Evolutionary conservation across 2,329 filamentous ascomycete genomes (phyloP), one percentile per base, ranked within the genome.

Genomic region (Aureobasidium sp.): DNA sequence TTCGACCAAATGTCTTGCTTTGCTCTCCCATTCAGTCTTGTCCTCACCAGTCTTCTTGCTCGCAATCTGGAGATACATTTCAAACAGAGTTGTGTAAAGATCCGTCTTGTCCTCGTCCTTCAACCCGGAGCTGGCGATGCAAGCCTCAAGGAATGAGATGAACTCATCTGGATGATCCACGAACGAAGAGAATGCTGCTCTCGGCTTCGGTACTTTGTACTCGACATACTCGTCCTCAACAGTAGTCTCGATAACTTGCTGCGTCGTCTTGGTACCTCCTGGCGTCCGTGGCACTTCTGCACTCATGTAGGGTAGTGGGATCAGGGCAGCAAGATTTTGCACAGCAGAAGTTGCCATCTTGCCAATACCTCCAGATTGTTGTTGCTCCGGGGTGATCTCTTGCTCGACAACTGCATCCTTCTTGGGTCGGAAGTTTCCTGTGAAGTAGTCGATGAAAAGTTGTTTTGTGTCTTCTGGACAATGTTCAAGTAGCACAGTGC

Each of bases 31-130:
- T 66, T 88, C 84, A 68, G 88, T 84, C 66, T 87, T 86, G 65
- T 92, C 82, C 37, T 74, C 71, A 74, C 87, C 87, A 69, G 87
- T 89, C 70, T 87, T 87, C 63, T 87, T 84, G 63, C 86, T 88
- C 26, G 93, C 89, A 69, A 92, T 94, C 73, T 96, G 89, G 9
- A 99, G 79, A 71, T 97, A 99, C 89, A 99, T 97, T 74, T 99
- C 95, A 71, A 99, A 97, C 15, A 99, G 75, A 0, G 95, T 97
- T 0, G 93, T 97, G 71, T 94, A 94, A 17, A 99, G 81, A 73
- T 99, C 95, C 1, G 87, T 84, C 66, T 86, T 89, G 71, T 97
- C 89, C 9, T 85, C 82, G 39, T 89, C 81, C 24, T 85, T 85
- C n/a, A 96, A 75, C 26, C 83, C 82, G 24, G 86, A 80, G 63